Conservation (phyloP, 139 green algal genomes). For the Asterochloris erici region DNA sequence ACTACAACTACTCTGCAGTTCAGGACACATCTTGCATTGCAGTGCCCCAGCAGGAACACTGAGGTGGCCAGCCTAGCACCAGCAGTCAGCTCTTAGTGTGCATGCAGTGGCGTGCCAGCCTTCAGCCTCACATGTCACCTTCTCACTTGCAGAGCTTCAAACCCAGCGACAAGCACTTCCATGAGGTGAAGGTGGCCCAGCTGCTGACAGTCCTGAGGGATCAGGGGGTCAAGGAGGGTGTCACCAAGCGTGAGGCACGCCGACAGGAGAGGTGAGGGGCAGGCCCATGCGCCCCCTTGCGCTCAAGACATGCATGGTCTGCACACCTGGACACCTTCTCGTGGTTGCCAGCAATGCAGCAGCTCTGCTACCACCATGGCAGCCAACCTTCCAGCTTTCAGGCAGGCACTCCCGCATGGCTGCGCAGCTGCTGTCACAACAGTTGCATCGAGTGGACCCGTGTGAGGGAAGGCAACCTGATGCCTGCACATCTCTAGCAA, state of each 20-base stretch:
- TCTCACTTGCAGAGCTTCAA: too few species aligned
- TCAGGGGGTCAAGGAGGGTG: background rate
- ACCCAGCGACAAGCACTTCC: background rate
- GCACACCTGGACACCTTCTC: background rate
- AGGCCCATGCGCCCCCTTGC: background rate
- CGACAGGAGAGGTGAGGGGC: background rate
- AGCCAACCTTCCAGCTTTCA: background rate
- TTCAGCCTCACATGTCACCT: background rate
- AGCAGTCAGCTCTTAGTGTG: background rate
- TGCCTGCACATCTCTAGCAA: too few species aligned
- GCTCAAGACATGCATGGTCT: background rate
- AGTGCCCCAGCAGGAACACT: background rate
- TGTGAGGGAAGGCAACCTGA: too few species aligned
- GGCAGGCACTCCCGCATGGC: background rate
- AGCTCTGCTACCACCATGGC: too few species aligned
- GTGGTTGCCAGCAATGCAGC: background rate
- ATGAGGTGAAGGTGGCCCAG: background rate
- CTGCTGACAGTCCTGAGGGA: slow-evolving; percentile 8
- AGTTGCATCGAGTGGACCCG: too few species aligned
- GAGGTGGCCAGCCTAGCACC: background rate
- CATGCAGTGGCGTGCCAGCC: background rate
- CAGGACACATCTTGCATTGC: background rate
- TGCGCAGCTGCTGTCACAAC: too few species aligned
- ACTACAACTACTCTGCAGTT: background rate
- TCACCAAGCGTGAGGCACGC: background rate